phyloP scores from a whole-genome alignment of 768 basidiomycete species.

The Phylloporus scabripes region DNA sequence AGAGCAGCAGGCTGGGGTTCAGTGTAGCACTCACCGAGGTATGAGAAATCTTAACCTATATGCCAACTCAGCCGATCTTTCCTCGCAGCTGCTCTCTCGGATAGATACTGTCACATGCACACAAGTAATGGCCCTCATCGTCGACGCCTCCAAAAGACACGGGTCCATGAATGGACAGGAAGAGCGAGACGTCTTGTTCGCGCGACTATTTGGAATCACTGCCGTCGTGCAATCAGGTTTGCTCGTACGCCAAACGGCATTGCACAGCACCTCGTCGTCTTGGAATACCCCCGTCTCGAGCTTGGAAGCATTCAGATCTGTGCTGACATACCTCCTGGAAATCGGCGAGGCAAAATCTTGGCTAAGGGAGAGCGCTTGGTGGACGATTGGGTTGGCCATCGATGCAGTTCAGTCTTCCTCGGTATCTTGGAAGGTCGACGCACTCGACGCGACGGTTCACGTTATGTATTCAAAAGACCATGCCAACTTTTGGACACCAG shows the following conservation, averaged over 20 bases:
- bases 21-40: conserved; percentile 96
- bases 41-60: conserved; percentile 17
- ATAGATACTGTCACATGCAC: conserved; percentile 71
- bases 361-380: conserved; percentile 90
- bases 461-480: conserved; percentile 39
- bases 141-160: conserved; percentile 64
- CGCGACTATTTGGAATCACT: conserved; percentile 84
- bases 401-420: conserved; percentile 53
- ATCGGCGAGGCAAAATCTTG: conserved; percentile 84
- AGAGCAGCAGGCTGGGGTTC: conserved; percentile 91
- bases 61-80: conserved; percentile 4
- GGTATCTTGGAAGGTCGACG: conserved; percentile 68
- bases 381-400: conserved; percentile 62
- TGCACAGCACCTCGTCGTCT: conserved; percentile 49
- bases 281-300: conserved; percentile 51
- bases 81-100: conserved; percentile 66
- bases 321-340: conserved; percentile 54
- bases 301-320: conserved; percentile 51
- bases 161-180: conserved; percentile 85
- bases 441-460: conserved; percentile 45
- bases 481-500: conserved; percentile 65
- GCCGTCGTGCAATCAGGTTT: conserved; percentile 83
- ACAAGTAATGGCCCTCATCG: conserved; percentile 71
- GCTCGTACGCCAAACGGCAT: conserved; percentile 55
- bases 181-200: conserved; percentile 89